These are phyloP conservation scores for Nitzschia inconspicua DNA, from an alignment of 108 stramenopile genomes.

Conservation along the genomic window DNA sequence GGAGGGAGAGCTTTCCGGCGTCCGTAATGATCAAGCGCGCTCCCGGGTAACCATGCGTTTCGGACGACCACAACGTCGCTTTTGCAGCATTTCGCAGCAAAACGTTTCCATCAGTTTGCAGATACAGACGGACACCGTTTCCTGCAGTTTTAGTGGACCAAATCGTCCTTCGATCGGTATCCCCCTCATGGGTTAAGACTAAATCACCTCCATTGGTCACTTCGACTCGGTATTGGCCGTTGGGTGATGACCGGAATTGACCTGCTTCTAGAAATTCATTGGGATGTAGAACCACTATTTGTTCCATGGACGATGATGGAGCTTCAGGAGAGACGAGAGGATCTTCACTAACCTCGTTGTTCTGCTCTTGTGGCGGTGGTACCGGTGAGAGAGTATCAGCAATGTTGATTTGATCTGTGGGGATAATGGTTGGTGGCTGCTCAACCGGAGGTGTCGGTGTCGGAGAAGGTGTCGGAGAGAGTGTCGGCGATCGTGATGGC, in stretches of 20 bases:
- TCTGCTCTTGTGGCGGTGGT: too few species aligned
- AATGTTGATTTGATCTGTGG: too few species aligned
- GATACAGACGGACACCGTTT: slow-evolving; percentile 4
- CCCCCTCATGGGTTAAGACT: background rate
- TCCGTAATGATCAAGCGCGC: background rate
- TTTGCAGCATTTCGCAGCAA: background rate
- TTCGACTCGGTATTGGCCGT: background rate
- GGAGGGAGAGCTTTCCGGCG: background rate
- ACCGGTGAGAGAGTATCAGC: too few species aligned
- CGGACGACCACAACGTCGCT: background rate
- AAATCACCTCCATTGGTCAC: slow-evolving; percentile 7
- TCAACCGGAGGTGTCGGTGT: too few species aligned
- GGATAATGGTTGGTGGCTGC: too few species aligned
- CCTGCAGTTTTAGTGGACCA: slow-evolving; percentile 9
- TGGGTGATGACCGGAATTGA: background rate
- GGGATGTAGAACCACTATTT: slow-evolving; percentile 1
- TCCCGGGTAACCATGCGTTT: background rate
- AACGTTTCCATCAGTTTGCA: slow-evolving; percentile 6
- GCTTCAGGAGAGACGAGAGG: too few species aligned
- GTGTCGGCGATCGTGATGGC: too few species aligned
- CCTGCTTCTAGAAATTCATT: background rate
- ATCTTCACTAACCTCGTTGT: too few species aligned
- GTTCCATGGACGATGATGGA: too few species aligned
- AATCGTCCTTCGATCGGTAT: slow-evolving; percentile 5
- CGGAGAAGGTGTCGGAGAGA: too few species aligned